Percentiles rank a stretch among this genome's conserved stretches.
Evolutionary conservation across 495 filamentous ascomycete species (phyloP).

Genomic region (Staphylotrichum tortipilum): DNA sequence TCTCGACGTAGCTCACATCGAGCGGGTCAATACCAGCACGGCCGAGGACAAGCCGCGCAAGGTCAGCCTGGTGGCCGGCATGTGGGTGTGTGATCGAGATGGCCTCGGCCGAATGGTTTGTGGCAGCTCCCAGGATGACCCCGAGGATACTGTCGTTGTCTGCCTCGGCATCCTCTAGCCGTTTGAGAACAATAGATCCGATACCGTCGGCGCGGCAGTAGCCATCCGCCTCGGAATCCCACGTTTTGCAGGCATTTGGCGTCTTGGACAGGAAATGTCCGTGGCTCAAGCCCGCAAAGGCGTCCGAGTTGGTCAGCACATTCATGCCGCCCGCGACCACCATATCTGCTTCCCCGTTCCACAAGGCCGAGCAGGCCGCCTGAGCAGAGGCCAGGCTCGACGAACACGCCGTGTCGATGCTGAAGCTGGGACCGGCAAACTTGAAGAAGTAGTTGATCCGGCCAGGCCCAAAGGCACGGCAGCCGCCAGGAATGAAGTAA

Average conservation of each 20-base stretch:
- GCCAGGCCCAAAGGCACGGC: conserved; percentile 77
- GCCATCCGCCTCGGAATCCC: conserved; percentile 66
- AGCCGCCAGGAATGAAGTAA: conserved; percentile 85
- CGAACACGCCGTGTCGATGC: conserved; percentile 83
- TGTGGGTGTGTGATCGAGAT: conserved; percentile 75
- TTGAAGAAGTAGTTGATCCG: conserved; percentile 83
- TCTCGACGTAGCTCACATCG: conserved; percentile 73
- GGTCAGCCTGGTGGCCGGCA: conserved; percentile 56
- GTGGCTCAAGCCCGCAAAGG: conserved; percentile 72
- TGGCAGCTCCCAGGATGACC: conserved; percentile 55
- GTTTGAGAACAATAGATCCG: conserved; percentile 62
- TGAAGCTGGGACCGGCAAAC: conserved; percentile 77
- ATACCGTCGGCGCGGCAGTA: conserved; percentile 70
- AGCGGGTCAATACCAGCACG: conserved; percentile 61
- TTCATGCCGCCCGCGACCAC: conserved; percentile 79
- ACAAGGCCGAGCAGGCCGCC: conserved; percentile 71
- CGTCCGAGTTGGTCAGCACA: conserved; percentile 70
- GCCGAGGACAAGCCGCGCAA: conserved; percentile 60
- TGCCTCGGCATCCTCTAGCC: conserved; percentile 61
- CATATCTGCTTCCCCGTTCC: conserved; percentile 73
- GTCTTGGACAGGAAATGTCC: conserved; percentile 78
- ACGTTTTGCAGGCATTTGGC: conserved; percentile 65
- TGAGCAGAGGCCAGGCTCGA: conserved; percentile 77
- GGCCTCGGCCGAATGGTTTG: conserved; percentile 71
- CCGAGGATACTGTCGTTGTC: conserved; percentile 67